Evolutionary conservation across 1,139 yeast genomes (phyloP).

Genomic region (Yamadazyma aaseri): DNA sequence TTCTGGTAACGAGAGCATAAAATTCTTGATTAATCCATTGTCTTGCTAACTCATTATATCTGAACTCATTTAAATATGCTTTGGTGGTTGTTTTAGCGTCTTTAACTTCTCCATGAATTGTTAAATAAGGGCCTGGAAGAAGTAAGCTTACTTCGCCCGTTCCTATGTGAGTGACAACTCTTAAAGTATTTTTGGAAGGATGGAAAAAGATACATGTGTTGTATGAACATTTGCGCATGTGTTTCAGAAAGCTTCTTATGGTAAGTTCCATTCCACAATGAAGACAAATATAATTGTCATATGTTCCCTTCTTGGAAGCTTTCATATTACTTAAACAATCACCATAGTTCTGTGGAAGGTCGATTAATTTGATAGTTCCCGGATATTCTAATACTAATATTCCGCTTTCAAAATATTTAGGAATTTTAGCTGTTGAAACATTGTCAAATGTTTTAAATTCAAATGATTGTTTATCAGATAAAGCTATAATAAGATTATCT

Average conservation of each 20-base stretch:
- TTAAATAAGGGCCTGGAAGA: slow-evolving; percentile 65
- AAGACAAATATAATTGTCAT: slow-evolving; percentile 33
- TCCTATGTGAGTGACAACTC: slow-evolving; percentile 35
- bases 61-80: slow-evolving; percentile 49
- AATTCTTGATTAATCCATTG: slow-evolving; percentile 61
- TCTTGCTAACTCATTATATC: slow-evolving; percentile 56
- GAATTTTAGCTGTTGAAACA: slow-evolving; percentile 27
- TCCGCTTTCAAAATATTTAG: slow-evolving; percentile 22
- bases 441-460: slow-evolving; percentile 26
- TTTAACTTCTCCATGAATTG: slow-evolving; percentile 72
- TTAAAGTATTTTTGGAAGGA: slow-evolving; percentile 39
- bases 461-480: slow-evolving; percentile 18
- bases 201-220: slow-evolving; percentile 43
- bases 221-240: slow-evolving; percentile 24
- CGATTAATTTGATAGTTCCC: slow-evolving; percentile 38
- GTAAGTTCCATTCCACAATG: slow-evolving; percentile 28
- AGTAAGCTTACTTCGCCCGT: slow-evolving; percentile 27
- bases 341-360: slow-evolving; percentile 36
- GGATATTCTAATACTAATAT: slow-evolving; percentile 36
- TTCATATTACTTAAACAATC: slow-evolving; percentile 18
- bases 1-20: slow-evolving; percentile 35
- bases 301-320: slow-evolving; percentile 16
- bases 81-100: slow-evolving; percentile 49
- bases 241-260: slow-evolving; percentile 17
- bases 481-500: slow-evolving; percentile 8